Base-by-base conservation (phyloP, 805 yeast genomes). In the Saccharomycopsis sp. region DNA sequence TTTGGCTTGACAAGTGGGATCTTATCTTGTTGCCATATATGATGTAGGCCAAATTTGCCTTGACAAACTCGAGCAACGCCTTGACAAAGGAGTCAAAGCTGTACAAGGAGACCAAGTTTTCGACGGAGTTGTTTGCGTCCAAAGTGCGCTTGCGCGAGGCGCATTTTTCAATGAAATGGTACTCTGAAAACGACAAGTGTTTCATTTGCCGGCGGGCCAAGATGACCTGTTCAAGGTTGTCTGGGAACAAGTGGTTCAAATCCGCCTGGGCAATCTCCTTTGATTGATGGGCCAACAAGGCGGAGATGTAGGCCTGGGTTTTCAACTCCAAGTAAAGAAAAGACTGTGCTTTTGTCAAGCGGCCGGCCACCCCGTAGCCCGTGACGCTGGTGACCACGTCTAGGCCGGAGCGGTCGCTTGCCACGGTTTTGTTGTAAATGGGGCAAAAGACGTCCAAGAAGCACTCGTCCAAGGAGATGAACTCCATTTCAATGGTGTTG, bases 251-350 rank as follows among this genome's bases (percentile, higher is more conserved):
- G 20, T 4, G 53, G 37, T 36, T 53, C 53, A 40, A 52, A 59
- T 0, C 96, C 94, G 51, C 84, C 39, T 81, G 76, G 49, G 88
- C 63, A 8, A 85, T 71, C 33, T 80, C 88, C 47, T 74, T 70
- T 1, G 81, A 63, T 49, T 81, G 65, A 40, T 75, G 74, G 1
- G 78, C 68, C 53, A 80, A 84, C 45, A 88, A 59, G 0, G 94
- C 95, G 1, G 96, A 80, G 16, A 92, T 87, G 55, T 77, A 92
- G 0, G 96, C 95, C 59, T 92, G 98, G 0, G 98, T 92, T 57
- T 92, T 92, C 56, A 92, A 68, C 51, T 92, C 96, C 30, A 92
- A 65, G 51, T 70, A 86, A 38, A 92, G 61, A 9, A 74, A 75
- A 0, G 92, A 87, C 51, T 85, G 96, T 7, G 82, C 74, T 56